Base-by-base conservation (phyloP, 1,284 basidiomycete genomes). In the Bondarzewia mesenterica region DNA sequence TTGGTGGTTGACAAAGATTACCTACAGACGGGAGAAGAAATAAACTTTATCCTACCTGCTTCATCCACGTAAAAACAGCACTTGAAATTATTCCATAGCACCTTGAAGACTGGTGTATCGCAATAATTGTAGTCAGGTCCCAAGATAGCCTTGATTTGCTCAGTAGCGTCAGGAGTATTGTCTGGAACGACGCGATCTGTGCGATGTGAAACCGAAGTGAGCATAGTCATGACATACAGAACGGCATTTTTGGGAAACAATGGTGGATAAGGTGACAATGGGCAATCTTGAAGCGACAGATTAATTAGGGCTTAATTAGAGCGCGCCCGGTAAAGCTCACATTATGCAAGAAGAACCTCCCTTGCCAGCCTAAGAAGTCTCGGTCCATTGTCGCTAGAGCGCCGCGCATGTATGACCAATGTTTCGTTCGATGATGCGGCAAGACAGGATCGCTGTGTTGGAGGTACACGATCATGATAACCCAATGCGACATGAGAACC, bases 371-470 rank as follows among this genome's bases (percentile, higher is more conserved):
- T 20, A 87, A 65, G 56, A 84, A 73, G 22, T 74, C 75, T 50
- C 87, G 73, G 65, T 90, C 88, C 44, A 89, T 78, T 29, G 87
- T 89, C 51, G 82, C 77, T 25, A 85, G 71, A 3, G 85, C 85
- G 38, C 87, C 87, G 43, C 86, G 79, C 48, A 85, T 73, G 71
- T 88, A 90, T 15, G 79, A 80, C 84, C 73, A 77, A 44, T 68
- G 61, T 25, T 60, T 62, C 67, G 73, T 71, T 70, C 75, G 67
- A 57, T 74, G 79, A 55, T 78, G 73, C 15, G 77, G 71, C 25
- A 79, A 67, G 2, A 71, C 73, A 7, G 76, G 77, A 58, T 79
- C 87, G 49, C 85, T 85, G 71, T 90, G 88, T 62, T 90, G 87
- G 40, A 89, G 74, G 64, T 74, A 85, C 21, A 82, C 82, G 58